Conservation (phyloP, 2,329 filamentous ascomycete species). For the Botrytis tulipae region DNA sequence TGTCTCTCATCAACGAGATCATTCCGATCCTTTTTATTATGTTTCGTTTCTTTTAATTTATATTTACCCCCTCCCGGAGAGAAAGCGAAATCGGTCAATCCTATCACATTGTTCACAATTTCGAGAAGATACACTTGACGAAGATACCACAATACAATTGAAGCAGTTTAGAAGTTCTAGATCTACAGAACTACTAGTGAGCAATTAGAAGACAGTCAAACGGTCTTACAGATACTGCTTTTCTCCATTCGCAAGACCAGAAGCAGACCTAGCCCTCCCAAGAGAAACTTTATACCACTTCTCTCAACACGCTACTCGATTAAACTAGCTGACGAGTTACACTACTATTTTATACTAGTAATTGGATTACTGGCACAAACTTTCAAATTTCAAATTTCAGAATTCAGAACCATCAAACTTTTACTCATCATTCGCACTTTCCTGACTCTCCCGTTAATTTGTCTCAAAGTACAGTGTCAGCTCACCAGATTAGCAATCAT, state of each 20-base stretch:
- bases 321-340: not conserved
- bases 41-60: not conserved
- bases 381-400: not conserved
- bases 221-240: not conserved
- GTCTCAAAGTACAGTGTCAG: not conserved
- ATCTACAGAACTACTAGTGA: not conserved
- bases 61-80: not conserved
- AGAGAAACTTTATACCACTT: not conserved
- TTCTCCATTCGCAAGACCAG: not conserved
- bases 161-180: not conserved
- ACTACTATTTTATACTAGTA: not conserved
- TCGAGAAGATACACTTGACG: slow-evolving; percentile 6
- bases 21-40: not conserved
- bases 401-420: not conserved
- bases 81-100: not conserved
- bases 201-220: not conserved
- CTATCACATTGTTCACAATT: not conserved
- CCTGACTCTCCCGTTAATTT: not conserved
- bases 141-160: slow-evolving; percentile 14
- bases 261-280: not conserved
- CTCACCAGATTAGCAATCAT: slow-evolving; percentile 10
- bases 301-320: not conserved
- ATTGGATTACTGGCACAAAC: not conserved
- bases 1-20: not conserved
- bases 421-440: slow-evolving; percentile 10